Evolutionary conservation across 139 green algal genomes (phyloP).

Genomic region (Volvox africanus): DNA sequence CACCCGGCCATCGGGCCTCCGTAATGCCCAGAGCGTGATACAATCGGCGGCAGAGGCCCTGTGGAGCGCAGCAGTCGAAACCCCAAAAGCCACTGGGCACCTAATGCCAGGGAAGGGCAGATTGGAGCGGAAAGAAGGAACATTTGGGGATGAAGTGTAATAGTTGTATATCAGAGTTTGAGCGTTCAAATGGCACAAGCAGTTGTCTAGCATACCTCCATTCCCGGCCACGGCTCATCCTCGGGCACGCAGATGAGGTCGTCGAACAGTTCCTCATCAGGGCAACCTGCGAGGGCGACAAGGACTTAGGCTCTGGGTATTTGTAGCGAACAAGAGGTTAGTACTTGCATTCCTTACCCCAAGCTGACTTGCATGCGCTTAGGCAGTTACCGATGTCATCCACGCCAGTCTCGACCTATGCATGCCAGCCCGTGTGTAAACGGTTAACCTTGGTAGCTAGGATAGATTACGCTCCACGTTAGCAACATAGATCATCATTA

Average conservation of each 20-base stretch:
- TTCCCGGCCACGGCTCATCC: slow-evolving; percentile 25
- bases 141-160: not conserved
- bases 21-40: slow-evolving; percentile 58
- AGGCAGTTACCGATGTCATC: slow-evolving; percentile 50
- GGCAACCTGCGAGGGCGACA: slow-evolving; percentile 29
- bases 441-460: not conserved
- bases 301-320: not conserved
- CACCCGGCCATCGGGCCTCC: slow-evolving; percentile 49
- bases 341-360: slow-evolving; percentile 31
- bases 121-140: not conserved
- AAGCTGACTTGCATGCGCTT: slow-evolving; percentile 27
- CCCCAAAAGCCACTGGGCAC: slow-evolving; percentile 76
- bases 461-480: not conserved
- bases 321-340: not conserved
- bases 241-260: slow-evolving; percentile 49
- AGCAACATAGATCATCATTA: not conserved
- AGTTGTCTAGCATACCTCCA: slow-evolving; percentile 7
- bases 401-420: slow-evolving; percentile 57
- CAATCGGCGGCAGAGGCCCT: slow-evolving; percentile 64
- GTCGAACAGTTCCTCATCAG: slow-evolving; percentile 58
- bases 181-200: not conserved
- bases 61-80: slow-evolving; percentile 66
- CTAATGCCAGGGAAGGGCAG: not conserved
- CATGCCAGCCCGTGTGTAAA: not conserved
- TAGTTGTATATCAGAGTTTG: not conserved